Evolutionary conservation across 2,329 filamentous ascomycete genomes (phyloP).

Genomic region (Trichoderma simmonsii): DNA sequence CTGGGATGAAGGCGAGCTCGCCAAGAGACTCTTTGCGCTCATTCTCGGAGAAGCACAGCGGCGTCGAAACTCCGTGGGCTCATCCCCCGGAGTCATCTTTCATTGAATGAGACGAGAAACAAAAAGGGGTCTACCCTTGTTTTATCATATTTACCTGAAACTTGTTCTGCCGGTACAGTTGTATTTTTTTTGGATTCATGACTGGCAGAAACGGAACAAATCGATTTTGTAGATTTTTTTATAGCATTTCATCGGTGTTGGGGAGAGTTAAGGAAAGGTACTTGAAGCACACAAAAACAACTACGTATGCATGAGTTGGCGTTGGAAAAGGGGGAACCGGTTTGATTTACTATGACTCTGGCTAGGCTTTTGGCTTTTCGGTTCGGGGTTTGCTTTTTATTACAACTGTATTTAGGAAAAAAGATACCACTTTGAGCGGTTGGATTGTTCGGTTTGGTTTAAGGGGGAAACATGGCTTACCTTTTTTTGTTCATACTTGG

Average conservation of each 20-base stretch:
- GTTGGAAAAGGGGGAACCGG: neutral
- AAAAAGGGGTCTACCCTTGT: neutral
- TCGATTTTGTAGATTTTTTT: neutral
- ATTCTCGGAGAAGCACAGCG: conserved; percentile 47
- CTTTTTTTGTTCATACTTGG: neutral
- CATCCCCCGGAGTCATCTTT: conserved; percentile 30
- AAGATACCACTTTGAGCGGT: conserved; percentile 16
- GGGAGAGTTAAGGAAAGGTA: neutral
- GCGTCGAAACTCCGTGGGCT: conserved; percentile 20
- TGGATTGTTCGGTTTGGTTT: neutral
- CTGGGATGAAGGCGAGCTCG: conserved; percentile 49
- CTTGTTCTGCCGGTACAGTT: neutral
- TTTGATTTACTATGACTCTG: neutral
- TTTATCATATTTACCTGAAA: neutral
- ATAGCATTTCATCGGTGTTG: conserved; percentile 10
- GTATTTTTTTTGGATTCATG: neutral
- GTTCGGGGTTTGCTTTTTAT: neutral
- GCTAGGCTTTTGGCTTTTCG: neutral
- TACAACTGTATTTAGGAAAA: neutral
- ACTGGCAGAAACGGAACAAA: neutral
- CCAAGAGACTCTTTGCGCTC: conserved; percentile 52
- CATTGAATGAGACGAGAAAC: conserved; percentile 24
- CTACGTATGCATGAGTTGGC: conserved; percentile 10
- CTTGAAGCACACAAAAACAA: neutral
- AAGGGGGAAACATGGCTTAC: neutral